Conservation (phyloP, 2,329 filamentous ascomycete genomes). For the Talaromyces sp. region DNA sequence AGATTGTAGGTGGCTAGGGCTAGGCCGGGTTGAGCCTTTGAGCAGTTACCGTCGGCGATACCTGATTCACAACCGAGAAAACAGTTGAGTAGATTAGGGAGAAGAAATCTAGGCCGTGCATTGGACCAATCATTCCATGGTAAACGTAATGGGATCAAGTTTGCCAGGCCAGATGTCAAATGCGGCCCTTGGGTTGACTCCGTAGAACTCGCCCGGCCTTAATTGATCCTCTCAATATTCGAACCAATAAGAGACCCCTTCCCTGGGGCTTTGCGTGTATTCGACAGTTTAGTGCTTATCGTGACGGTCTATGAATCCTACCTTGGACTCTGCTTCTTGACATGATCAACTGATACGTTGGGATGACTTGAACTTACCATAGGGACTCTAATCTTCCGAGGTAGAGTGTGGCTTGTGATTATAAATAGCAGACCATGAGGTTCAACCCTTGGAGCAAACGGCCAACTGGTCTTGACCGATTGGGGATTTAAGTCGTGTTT, state of each 20-base stretch:
- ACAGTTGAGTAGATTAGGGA: no score
- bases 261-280: neutral
- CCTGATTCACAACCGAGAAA: no score
- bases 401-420: neutral
- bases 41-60: no score
- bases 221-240: neutral
- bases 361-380: neutral
- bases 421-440: neutral
- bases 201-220: neutral
- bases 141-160: no score
- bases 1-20: neutral
- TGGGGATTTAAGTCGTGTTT: no score
- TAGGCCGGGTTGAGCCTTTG: no score
- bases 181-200: neutral
- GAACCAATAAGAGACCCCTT: neutral
- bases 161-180: neutral
- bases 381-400: neutral
- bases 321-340: neutral
- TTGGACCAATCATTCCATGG: no score
- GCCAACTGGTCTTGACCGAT: no score
- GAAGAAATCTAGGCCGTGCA: no score
- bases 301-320: neutral
- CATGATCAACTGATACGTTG: neutral
- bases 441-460: neutral
- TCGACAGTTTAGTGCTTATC: neutral